Conservation (phyloP, 2,329 filamentous ascomycete genomes). For the Talaromyces verruculosus region DNA sequence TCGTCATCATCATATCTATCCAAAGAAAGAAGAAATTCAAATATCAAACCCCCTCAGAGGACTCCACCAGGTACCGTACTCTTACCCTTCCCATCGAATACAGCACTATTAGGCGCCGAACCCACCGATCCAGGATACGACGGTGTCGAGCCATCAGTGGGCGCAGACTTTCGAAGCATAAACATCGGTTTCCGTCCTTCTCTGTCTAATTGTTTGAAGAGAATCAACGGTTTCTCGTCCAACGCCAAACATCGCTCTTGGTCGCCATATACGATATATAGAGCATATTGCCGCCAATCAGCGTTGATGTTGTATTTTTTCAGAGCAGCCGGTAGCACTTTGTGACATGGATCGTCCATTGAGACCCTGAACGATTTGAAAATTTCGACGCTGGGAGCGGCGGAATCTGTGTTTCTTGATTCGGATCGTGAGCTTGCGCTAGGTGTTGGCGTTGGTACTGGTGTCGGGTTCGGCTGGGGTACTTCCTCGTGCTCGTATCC, state of each 20-base stretch:
- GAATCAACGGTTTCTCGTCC: conserved; percentile 88
- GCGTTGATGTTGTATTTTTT: conserved; percentile 99
- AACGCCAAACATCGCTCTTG: conserved; percentile 90
- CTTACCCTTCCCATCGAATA: conserved; percentile 22
- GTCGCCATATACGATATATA: conserved; percentile 99
- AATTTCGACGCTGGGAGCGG: conserved; percentile 70
- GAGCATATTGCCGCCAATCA: conserved; percentile 93
- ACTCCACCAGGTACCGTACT: conserved; percentile 18
- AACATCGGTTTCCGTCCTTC: conserved; percentile 99
- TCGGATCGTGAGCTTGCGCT: conserved; percentile 14
- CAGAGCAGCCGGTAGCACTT: conserved; percentile 89
- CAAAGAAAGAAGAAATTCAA: not conserved
- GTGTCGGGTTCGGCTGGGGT: conserved; percentile 33
- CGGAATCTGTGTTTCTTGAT: conserved; percentile 26
- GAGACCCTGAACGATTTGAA: conserved; percentile 98
- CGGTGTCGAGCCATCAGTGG: conserved; percentile 42
- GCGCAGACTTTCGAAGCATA: conserved; percentile 77
- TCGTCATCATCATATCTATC: conserved; percentile 2
- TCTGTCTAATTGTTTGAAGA: conserved; percentile 96
- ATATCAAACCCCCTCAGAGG: conserved; percentile 8
- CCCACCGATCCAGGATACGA: conserved; percentile 19
- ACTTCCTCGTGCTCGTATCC: conserved; percentile 42
- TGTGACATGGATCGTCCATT: conserved; percentile 97
- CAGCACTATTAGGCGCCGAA: conserved; percentile 20
- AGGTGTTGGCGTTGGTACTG: conserved; percentile 35